Evolutionary conservation across 148 eudicot genomes (phyloP).

Genomic region (Persicaria maculosa): DNA sequence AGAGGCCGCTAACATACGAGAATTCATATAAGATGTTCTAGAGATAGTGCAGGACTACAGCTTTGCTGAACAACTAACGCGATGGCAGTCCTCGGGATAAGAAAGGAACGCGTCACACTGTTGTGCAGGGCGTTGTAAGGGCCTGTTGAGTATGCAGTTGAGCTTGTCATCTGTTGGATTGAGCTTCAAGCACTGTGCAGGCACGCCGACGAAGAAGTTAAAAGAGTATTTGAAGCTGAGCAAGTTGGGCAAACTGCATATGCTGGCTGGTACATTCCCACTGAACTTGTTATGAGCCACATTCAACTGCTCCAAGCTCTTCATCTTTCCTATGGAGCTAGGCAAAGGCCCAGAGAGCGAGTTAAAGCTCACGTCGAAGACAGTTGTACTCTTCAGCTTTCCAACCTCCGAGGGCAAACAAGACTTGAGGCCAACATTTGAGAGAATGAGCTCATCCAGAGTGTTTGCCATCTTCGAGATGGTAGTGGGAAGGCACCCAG

Average conservation of each 20-base stretch:
- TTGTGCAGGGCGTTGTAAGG: constrained; percentile 23
- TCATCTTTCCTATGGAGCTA: constrained; percentile 32
- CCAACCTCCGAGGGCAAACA: constrained; percentile 49
- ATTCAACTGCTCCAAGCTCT: constrained; percentile 44
- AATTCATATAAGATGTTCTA: not conserved
- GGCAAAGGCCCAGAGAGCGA: constrained; percentile 37
- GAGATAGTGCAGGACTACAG: not conserved
- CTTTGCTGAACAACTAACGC: not conserved
- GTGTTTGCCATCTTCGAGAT: constrained; percentile 34
- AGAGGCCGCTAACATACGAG: not conserved
- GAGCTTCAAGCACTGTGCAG: constrained; percentile 25
- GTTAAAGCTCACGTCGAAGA: constrained; percentile 40
- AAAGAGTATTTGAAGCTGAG: constrained; percentile 34
- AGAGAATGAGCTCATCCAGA: constrained; percentile 32
- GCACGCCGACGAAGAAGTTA: constrained; percentile 34
- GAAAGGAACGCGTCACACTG: constrained; percentile 27
- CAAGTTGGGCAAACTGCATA: constrained; percentile 38
- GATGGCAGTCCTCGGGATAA: constrained; percentile 8
- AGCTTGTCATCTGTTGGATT: constrained; percentile 24
- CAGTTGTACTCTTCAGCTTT: constrained; percentile 23
- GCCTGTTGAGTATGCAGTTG: constrained; percentile 38
- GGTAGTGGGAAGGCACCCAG: constrained; percentile 39
- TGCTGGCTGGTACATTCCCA: constrained; percentile 39
- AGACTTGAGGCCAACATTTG: constrained; percentile 23
- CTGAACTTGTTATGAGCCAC: constrained; percentile 34